phyloP scores from a whole-genome alignment of 441 rosid genomes.

The Raphanus hybrid region DNA sequence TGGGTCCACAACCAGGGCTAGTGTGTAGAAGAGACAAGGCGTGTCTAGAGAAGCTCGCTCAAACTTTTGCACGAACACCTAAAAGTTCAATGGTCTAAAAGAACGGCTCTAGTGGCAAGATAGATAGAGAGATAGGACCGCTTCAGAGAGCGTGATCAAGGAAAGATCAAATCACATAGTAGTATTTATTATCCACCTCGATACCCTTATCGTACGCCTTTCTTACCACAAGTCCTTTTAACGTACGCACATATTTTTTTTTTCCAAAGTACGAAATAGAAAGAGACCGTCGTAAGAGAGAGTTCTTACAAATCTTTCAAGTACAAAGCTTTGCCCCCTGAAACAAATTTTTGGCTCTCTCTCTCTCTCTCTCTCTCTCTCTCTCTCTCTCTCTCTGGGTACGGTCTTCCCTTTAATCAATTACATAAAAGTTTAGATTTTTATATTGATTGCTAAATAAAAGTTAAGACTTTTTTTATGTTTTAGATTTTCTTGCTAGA shows the following conservation, averaged over 20 bases:
- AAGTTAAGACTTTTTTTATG: background rate
- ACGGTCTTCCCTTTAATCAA: background rate
- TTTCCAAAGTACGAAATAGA: conserved; percentile 26
- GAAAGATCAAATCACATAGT: conserved; percentile 35
- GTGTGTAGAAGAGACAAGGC: conserved; percentile 34
- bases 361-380: background rate
- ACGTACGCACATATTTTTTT: conserved; percentile 31
- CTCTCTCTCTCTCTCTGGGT: background rate
- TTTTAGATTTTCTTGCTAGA: background rate
- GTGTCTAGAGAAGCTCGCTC: conserved; percentile 44
- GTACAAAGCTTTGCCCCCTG: conserved; percentile 19
- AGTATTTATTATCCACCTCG: background rate
- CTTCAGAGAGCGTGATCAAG: conserved; percentile 6
- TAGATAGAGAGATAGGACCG: conserved; percentile 29
- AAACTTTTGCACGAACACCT: conserved; percentile 47
- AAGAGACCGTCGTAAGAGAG: conserved; percentile 26
- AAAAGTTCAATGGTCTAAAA: conserved; percentile 46
- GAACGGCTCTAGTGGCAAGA: conserved; percentile 35
- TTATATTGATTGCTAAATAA: background rate
- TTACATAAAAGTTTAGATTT: background rate
- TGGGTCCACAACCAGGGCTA: conserved; percentile 30
- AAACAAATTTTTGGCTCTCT: conserved; percentile 1
- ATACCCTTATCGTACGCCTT: background rate
- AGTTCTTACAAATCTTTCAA: conserved; percentile 12
- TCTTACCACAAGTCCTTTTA: conserved; percentile 12